Conservation (phyloP, 441 rosid genomes). For the Adansonia madagascariensis region DNA sequence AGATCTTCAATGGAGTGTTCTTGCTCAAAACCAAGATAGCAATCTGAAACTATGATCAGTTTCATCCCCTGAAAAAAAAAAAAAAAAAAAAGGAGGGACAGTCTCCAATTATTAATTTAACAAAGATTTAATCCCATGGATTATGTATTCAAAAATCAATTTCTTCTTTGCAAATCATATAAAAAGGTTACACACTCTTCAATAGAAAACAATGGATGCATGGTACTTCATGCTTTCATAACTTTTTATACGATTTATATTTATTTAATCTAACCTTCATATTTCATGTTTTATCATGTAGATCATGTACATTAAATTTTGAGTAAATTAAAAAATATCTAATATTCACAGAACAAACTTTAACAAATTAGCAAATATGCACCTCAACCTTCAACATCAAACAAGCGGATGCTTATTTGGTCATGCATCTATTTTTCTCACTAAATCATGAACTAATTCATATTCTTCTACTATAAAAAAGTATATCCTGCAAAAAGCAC, state of each 20-base stretch:
- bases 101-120: not conserved
- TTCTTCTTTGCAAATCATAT: conserved; percentile 10
- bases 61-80: conserved; percentile 71
- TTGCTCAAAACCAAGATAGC: conserved; percentile 89
- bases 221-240: not conserved
- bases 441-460: conserved; percentile 5
- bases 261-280: too few species aligned
- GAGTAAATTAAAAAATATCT: too few species aligned
- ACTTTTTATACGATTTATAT: too few species aligned
- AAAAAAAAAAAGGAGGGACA: conserved; percentile 29
- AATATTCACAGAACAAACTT: not conserved
- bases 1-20: conserved; percentile 68
- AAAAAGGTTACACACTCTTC: not conserved
- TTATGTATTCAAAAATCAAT: not conserved
- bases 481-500: not conserved
- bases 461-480: not conserved
- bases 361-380: not conserved
- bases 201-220: not conserved
- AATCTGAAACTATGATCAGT: conserved; percentile 81
- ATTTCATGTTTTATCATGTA: too few species aligned
- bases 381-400: not conserved
- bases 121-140: not conserved
- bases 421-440: conserved; percentile 1
- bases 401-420: not conserved
- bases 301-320: too few species aligned